Percentiles rank a stretch among this genome's conserved stretches.
phyloP scores from a whole-genome alignment of 768 basidiomycete genomes.

The Leccinum variicolor region DNA sequence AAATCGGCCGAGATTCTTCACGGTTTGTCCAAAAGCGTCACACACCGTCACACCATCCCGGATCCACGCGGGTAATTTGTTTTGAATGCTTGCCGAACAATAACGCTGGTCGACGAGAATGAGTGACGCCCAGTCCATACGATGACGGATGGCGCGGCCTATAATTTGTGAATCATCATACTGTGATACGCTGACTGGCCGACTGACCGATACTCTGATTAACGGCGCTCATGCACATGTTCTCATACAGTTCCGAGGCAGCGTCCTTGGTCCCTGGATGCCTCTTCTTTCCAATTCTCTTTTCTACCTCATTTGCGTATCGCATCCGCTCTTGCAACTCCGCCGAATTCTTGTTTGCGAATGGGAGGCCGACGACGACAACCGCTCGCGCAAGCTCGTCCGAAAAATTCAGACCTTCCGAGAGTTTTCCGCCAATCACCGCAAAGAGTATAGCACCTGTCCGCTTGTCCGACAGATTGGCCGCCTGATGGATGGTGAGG shows the following conservation, averaged over 20 bases:
- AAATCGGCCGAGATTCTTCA: constrained; percentile 67
- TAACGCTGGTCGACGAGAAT: constrained; percentile 88
- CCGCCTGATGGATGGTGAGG: constrained; percentile 19
- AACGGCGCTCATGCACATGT: constrained; percentile 90
- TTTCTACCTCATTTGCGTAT: constrained; percentile 69
- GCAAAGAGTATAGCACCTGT: constrained; percentile 84
- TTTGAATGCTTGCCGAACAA: constrained; percentile 57
- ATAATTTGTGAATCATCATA: background rate
- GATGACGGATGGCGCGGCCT: constrained; percentile 94
- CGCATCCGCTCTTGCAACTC: constrained; percentile 91
- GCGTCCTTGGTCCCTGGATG: constrained; percentile 54
- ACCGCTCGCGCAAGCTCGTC: constrained; percentile 85
- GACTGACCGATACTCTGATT: constrained; percentile 92
- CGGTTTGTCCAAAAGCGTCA: constrained; percentile 66
- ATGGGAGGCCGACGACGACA: constrained; percentile 86
- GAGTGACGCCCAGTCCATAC: constrained; percentile 87
- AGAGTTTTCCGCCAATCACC: constrained; percentile 96
- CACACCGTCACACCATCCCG: constrained; percentile 55
- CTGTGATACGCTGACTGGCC: background rate
- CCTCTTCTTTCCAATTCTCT: constrained; percentile 35
- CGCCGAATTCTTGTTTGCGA: constrained; percentile 86
- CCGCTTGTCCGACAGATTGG: constrained; percentile 26
- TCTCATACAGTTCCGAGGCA: constrained; percentile 82
- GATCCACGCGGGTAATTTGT: constrained; percentile 92
- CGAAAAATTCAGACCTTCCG: constrained; percentile 81